Conservation (phyloP, 352 stramenopile genomes). For the Pythium diclinum region DNA sequence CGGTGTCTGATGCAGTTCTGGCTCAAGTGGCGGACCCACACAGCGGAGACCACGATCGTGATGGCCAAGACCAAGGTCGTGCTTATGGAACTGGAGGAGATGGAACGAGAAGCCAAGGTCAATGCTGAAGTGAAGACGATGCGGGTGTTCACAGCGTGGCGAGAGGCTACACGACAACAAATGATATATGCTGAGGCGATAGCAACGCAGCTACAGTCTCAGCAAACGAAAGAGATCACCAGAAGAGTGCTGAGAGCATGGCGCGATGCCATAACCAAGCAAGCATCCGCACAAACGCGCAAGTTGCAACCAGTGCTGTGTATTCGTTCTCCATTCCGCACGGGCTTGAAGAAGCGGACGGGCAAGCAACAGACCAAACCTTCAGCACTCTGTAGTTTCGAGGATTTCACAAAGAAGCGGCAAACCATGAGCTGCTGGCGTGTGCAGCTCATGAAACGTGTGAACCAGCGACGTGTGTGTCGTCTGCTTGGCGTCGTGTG, state of each 20-base stretch:
- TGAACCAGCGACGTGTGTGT: slow-evolving; percentile 2
- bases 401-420: slow-evolving; percentile 8
- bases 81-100: neutral
- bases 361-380: neutral
- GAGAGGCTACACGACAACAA: neutral
- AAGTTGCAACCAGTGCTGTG: slow-evolving; percentile 10
- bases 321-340: neutral
- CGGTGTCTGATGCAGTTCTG: slow-evolving; percentile 5
- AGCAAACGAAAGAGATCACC: neutral
- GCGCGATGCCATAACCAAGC: neutral
- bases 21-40: slow-evolving; percentile 7
- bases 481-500: slow-evolving; percentile 15
- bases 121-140: neutral
- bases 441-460: slow-evolving; percentile 1
- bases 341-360: neutral
- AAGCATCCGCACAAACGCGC: neutral
- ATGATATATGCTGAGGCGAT: neutral
- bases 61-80: slow-evolving; percentile 8
- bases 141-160: slow-evolving; percentile 14
- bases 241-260: neutral
- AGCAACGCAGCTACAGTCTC: neutral
- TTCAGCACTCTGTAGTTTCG: slow-evolving; percentile 1
- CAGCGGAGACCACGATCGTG: neutral
- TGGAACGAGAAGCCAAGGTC: slow-evolving; percentile 3
- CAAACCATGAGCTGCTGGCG: slow-evolving; percentile 12